These are phyloP conservation scores for Solanum megistacrolobum DNA, from an alignment of 257 asterid genomes.

Conservation along the genomic window DNA sequence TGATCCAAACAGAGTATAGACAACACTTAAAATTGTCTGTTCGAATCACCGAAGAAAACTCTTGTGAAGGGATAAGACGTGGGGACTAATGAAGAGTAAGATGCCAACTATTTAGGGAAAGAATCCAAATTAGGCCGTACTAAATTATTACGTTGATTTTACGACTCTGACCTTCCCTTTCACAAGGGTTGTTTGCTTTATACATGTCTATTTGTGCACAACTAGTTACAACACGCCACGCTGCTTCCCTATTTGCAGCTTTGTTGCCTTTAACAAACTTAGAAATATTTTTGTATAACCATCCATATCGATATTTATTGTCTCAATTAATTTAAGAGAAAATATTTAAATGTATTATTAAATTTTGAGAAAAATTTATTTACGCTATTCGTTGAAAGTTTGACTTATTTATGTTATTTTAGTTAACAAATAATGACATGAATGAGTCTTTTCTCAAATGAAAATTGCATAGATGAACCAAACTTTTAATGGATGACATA, in stretches of 20 bases:
- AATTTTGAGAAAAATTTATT: too few relatives aligned
- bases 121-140: neutral
- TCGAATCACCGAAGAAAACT: too few relatives aligned
- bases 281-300: neutral
- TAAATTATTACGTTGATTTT: neutral
- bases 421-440: too few relatives aligned
- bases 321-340: neutral
- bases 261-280: neutral
- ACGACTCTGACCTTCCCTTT: neutral
- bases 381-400: fast-evolving
- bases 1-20: fast-evolving
- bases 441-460: too few relatives aligned
- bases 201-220: neutral
- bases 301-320: too few relatives aligned
- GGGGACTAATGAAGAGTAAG: neutral
- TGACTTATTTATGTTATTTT: too few relatives aligned
- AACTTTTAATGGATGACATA: too few relatives aligned
- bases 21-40: too few relatives aligned
- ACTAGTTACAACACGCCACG: neutral
- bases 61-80: neutral
- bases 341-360: too few relatives aligned
- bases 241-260: neutral
- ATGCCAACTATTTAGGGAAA: neutral
- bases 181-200: neutral
- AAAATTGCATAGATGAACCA: too few relatives aligned